These are phyloP conservation scores for Fragaria vesca DNA, from an alignment of 306 rosid species.

Conservation along the genomic window DNA sequence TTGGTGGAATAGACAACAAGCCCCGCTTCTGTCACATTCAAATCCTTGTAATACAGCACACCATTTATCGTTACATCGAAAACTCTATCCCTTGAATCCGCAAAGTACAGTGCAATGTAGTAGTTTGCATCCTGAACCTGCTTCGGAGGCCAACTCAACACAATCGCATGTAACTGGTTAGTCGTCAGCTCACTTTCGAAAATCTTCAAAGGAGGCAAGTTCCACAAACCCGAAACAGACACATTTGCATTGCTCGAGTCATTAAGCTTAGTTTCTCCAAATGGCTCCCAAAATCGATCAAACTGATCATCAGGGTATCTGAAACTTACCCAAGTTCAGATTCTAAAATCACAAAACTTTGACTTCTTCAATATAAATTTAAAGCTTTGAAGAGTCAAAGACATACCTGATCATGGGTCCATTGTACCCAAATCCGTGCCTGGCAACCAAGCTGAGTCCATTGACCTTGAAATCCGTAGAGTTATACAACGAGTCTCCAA, in stretches of 20 bases:
- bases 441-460: conserved; percentile 53
- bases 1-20: conserved; percentile 63
- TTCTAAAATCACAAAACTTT: not conserved
- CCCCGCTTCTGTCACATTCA: conserved; percentile 58
- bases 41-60: conserved; percentile 45
- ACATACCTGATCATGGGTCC: conserved; percentile 65
- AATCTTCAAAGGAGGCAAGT: conserved; percentile 66
- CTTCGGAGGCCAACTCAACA: conserved; percentile 64
- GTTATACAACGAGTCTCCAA: conserved; percentile 60
- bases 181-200: conserved; percentile 58
- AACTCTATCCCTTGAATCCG: conserved; percentile 53
- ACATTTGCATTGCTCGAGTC: conserved; percentile 41
- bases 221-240: conserved; percentile 83
- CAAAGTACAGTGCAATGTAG: conserved; percentile 82
- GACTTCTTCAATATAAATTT: not conserved
- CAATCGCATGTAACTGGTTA: conserved; percentile 40
- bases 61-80: conserved; percentile 62
- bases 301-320: conserved; percentile 88
- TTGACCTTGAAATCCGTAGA: conserved; percentile 52
- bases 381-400: not conserved
- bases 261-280: conserved; percentile 33
- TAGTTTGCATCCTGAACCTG: conserved; percentile 51
- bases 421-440: conserved; percentile 62
- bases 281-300: conserved; percentile 76
- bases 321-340: conserved; percentile 10